Evolutionary conservation across 768 basidiomycete species (phyloP).

Genomic region (Lactifluus subvellereus): DNA sequence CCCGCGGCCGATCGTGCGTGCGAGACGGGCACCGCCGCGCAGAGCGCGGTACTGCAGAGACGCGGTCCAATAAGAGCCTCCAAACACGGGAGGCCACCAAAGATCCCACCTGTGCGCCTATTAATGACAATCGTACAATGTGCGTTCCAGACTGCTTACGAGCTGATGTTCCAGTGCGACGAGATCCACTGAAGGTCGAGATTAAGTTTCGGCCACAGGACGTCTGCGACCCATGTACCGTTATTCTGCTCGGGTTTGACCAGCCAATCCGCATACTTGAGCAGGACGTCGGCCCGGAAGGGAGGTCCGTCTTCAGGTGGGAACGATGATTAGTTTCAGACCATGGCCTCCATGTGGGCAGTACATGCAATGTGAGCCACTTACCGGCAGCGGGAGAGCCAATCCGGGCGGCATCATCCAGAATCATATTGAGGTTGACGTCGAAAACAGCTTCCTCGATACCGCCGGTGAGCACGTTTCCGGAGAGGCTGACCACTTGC

Average conservation of each 20-base stretch:
- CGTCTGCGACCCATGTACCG: slow-evolving; percentile 17
- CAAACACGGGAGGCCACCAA: slow-evolving; percentile 14
- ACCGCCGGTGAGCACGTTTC: slow-evolving; percentile 16
- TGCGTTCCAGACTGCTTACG: neutral
- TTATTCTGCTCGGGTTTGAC: slow-evolving; percentile 16
- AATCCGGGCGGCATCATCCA: neutral
- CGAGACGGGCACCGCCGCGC: slow-evolving; percentile 17
- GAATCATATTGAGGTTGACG: slow-evolving; percentile 5
- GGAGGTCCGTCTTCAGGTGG: neutral
- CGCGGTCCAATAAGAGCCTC: slow-evolving; percentile 17
- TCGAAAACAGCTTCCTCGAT: slow-evolving; percentile 15
- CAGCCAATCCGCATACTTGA: slow-evolving; percentile 11
- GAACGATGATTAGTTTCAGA: neutral
- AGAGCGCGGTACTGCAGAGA: slow-evolving; percentile 18
- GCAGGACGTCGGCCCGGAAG: slow-evolving; percentile 12
- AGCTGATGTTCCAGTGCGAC: slow-evolving; percentile 13
- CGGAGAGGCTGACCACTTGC: slow-evolving; percentile 12
- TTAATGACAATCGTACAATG: neutral
- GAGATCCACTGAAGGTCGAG: slow-evolving; percentile 19
- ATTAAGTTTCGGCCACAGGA: slow-evolving; percentile 16
- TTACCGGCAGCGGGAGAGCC: slow-evolving; percentile 18
- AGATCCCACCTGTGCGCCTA: slow-evolving; percentile 5
- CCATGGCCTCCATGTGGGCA: neutral
- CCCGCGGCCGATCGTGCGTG: slow-evolving; percentile 7
- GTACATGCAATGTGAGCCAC: neutral